phyloP scores from a whole-genome alignment of 2,329 filamentous ascomycete genomes.

The Claviceps capensis region DNA sequence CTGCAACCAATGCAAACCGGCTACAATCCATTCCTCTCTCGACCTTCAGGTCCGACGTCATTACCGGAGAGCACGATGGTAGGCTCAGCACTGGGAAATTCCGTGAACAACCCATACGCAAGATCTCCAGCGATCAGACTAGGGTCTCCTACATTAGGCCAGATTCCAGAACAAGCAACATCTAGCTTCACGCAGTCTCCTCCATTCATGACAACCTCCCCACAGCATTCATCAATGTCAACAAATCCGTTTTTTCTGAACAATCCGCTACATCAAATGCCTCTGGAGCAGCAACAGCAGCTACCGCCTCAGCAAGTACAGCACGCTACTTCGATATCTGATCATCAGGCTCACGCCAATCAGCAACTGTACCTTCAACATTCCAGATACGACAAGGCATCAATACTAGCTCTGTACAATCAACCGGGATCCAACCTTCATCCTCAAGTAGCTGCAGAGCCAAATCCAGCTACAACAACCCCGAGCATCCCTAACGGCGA shows the following conservation, averaged over 20 bases:
- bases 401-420: slow-evolving; percentile 64
- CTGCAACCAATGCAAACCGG: slow-evolving; percentile 26
- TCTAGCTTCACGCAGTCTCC: slow-evolving; percentile 31
- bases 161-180: slow-evolving; percentile 39
- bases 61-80: slow-evolving; percentile 26
- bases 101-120: slow-evolving; percentile 33
- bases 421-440: slow-evolving; percentile 39
- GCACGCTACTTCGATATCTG: slow-evolving; percentile 10
- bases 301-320: slow-evolving; percentile 12
- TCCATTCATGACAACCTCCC: slow-evolving; percentile 22
- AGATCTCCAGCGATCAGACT: slow-evolving; percentile 36
- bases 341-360: slow-evolving; percentile 13
- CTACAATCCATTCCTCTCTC: slow-evolving; percentile 40
- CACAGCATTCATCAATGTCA: slow-evolving; percentile 16
- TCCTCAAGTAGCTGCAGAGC: slow-evolving; percentile 18
- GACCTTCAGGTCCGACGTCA: slow-evolving; percentile 18
- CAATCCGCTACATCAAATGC: slow-evolving; percentile 14
- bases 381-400: slow-evolving; percentile 50
- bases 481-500: slow-evolving; percentile 18
- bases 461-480: slow-evolving; percentile 14
- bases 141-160: slow-evolving; percentile 34
- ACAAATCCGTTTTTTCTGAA: slow-evolving; percentile 26
- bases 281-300: slow-evolving; percentile 8
- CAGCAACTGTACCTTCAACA: slow-evolving; percentile 26
- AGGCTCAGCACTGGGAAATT: slow-evolving; percentile 23